A percentile compares a stretch with the other conserved stretches of the same genome.
Evolutionary conservation across 441 rosid species (phyloP).

Genomic region (Geranium incanum): DNA sequence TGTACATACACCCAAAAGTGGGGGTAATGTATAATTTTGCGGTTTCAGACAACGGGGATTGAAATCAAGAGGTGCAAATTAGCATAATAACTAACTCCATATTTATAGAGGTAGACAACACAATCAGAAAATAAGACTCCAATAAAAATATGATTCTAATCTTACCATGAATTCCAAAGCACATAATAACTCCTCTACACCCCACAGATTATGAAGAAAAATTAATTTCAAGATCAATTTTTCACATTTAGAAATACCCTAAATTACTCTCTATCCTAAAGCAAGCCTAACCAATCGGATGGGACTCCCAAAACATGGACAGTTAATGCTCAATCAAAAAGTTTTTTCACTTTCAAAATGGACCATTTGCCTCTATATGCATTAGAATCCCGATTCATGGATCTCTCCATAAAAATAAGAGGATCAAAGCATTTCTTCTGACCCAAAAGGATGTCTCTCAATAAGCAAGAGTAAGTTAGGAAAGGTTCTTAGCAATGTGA

Average conservation of each 20-base stretch:
- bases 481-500: neutral
- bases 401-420: too few relatives aligned
- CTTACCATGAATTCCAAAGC: conserved; percentile 2
- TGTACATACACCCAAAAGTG: too few relatives aligned
- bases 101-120: neutral
- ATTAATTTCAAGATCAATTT: neutral
- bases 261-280: neutral
- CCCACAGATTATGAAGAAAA: neutral
- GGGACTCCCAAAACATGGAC: too few relatives aligned
- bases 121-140: neutral
- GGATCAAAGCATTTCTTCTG: too few relatives aligned
- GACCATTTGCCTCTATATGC: too few relatives aligned
- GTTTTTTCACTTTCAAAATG: too few relatives aligned
- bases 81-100: neutral
- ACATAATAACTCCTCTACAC: neutral
- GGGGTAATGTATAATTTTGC: neutral
- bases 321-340: too few relatives aligned
- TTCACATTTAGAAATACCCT: neutral
- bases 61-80: neutral
- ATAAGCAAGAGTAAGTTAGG: neutral
- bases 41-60: neutral
- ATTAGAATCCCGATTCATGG: too few relatives aligned
- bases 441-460: neutral
- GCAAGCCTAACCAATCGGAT: too few relatives aligned
- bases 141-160: neutral